phyloP scores from a whole-genome alignment of 495 filamentous ascomycete species.

The Hyphodiscus hymeniophilus region DNA sequence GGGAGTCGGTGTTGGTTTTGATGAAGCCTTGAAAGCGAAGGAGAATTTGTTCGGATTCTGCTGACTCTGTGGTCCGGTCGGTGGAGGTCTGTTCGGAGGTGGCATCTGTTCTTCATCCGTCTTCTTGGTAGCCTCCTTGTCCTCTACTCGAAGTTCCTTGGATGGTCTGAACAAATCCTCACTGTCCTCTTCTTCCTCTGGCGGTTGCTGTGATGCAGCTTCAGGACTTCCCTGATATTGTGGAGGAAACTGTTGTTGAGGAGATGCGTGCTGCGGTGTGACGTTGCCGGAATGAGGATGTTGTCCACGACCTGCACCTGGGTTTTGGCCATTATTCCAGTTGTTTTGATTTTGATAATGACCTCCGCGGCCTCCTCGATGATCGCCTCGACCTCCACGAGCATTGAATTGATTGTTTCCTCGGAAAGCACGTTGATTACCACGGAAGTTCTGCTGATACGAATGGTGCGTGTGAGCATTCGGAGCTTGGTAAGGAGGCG shows the following conservation, averaged over 20 bases:
- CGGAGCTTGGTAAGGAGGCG: slow-evolving; percentile 39
- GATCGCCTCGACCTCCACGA: slow-evolving; percentile 24
- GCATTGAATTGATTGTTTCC: slow-evolving; percentile 24
- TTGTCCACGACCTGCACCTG: slow-evolving; percentile 32
- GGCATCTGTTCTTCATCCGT: slow-evolving; percentile 38
- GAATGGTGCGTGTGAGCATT: slow-evolving; percentile 45
- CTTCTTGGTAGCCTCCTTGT: slow-evolving; percentile 39
- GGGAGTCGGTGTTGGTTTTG: slow-evolving; percentile 48
- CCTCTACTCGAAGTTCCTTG: slow-evolving; percentile 57
- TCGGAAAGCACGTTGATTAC: slow-evolving; percentile 24
- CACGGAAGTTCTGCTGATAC: slow-evolving; percentile 34
- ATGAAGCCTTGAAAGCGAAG: slow-evolving; percentile 71
- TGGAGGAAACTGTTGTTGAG: slow-evolving; percentile 3
- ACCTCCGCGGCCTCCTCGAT: slow-evolving; percentile 29
- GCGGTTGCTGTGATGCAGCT: not conserved
- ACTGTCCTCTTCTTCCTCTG: slow-evolving; percentile 34
- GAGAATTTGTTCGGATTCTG: slow-evolving; percentile 54
- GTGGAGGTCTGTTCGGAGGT: slow-evolving; percentile 33
- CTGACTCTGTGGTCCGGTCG: slow-evolving; percentile 47
- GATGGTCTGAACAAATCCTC: slow-evolving; percentile 55
- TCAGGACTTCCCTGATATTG: not conserved
- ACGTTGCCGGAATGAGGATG: slow-evolving; percentile 27
- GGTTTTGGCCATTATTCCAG: slow-evolving; percentile 37
- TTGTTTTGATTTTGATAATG: slow-evolving; percentile 55
- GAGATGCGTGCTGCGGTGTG: slow-evolving; percentile 25